phyloP scores from a whole-genome alignment of 1,284 basidiomycete genomes.

The Earliella scabrosa region DNA sequence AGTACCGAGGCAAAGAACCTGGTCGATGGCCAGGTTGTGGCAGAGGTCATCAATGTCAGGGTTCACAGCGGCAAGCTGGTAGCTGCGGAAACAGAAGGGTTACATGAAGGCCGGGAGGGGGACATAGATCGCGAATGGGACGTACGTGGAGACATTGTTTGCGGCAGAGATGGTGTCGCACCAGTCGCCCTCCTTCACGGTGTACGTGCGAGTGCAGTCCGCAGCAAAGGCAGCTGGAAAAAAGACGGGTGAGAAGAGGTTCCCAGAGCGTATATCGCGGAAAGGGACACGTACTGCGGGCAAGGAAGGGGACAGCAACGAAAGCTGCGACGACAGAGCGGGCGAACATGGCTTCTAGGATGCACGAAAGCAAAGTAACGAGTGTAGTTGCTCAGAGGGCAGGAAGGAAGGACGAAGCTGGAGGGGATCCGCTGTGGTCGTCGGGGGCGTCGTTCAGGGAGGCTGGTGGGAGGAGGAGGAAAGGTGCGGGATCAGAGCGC shows the following conservation, averaged over 20 bases:
- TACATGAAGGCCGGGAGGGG: not conserved
- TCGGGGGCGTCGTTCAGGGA: conserved; percentile 20
- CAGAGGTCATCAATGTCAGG: conserved; percentile 54
- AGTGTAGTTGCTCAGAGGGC: conserved; percentile 29
- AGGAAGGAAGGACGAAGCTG: conserved; percentile 25
- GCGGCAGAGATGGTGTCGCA: conserved; percentile 73
- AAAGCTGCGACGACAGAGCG: conserved; percentile 43
- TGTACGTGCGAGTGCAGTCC: conserved; percentile 65
- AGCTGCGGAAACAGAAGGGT: conserved; percentile 45
- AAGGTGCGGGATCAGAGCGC: not conserved
- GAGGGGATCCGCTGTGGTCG: conserved; percentile 19
- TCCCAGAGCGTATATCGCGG: too few species aligned
- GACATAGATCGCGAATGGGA: conserved; percentile 11
- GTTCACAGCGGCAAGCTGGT: conserved; percentile 73
- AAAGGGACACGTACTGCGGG: conserved; percentile 47
- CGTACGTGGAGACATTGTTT: conserved; percentile 69
- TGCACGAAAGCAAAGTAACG: conserved; percentile 21
- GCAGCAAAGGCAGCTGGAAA: conserved; percentile 46
- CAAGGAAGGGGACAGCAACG: conserved; percentile 47
- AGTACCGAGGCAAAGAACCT: conserved; percentile 41
- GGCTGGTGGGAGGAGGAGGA: conserved; percentile 3
- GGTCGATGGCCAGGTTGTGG: conserved; percentile 56
- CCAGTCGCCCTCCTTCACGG: conserved; percentile 59
- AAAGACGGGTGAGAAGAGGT: too few species aligned
- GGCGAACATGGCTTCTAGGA: conserved; percentile 48